Percentiles rank a stretch among this genome's conserved stretches.
Evolutionary conservation across 2,329 filamentous ascomycete genomes (phyloP).

Genomic region (Periconia digitata): DNA sequence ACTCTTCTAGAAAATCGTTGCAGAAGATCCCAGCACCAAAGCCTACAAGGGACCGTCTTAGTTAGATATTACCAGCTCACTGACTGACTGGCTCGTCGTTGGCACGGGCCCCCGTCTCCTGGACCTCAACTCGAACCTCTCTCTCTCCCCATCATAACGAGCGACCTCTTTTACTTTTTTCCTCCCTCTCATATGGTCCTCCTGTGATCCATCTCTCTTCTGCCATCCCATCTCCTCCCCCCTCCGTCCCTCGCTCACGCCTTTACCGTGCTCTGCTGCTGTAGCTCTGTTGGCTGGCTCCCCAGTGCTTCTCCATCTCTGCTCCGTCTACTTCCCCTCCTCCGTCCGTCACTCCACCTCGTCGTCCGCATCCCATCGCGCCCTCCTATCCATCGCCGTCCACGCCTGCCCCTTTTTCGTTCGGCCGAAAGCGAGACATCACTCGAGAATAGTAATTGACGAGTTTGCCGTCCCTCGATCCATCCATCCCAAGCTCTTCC

Average conservation of each 20-base stretch:
- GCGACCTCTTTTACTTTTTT: not conserved
- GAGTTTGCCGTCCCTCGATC: not conserved
- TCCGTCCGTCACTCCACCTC: slow-evolving; percentile 7
- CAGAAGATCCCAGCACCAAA: not conserved
- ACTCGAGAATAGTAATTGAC: no score
- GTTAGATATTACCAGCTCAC: not conserved
- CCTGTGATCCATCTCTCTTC: not conserved
- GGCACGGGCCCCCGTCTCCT: not conserved
- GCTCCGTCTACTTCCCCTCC: slow-evolving; percentile 1
- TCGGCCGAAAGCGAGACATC: no score
- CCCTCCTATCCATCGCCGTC: slow-evolving; percentile 4
- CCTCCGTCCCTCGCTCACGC: slow-evolving; percentile 14
- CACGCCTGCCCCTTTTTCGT: no score
- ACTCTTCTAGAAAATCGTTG: not conserved
- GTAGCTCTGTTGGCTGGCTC: slow-evolving; percentile 14
- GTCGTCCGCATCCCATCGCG: slow-evolving; percentile 12
- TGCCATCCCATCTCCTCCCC: slow-evolving; percentile 11
- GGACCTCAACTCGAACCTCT: not conserved
- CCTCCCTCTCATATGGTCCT: not conserved
- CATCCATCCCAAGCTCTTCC: not conserved
- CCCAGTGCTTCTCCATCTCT: slow-evolving; percentile 2
- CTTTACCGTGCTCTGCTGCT: slow-evolving; percentile 17
- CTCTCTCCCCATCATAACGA: not conserved
- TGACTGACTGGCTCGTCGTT: not conserved
- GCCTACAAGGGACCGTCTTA: not conserved